Evolutionary conservation across 768 basidiomycete genomes (phyloP).

Genomic region (Tubosaeta sp.): DNA sequence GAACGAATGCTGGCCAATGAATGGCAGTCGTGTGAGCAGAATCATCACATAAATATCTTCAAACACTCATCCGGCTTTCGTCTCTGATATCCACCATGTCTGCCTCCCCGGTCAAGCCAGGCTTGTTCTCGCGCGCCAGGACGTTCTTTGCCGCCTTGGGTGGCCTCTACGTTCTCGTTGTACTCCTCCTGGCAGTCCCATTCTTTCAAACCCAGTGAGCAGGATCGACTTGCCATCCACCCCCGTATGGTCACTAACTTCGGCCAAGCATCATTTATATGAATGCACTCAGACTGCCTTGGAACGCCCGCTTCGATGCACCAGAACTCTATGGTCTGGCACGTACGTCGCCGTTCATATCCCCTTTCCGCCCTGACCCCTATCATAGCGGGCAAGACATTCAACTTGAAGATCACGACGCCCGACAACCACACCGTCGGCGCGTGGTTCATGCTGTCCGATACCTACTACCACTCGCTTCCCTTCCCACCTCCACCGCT

Average conservation of each 20-base stretch:
- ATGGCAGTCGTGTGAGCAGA: conserved; percentile 16
- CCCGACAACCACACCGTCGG: conserved; percentile 77
- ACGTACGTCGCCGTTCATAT: conserved; percentile 43
- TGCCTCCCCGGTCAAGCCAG: conserved; percentile 3
- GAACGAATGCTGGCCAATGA: conserved; percentile 2
- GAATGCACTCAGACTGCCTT: conserved; percentile 62
- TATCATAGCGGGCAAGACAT: conserved; percentile 65
- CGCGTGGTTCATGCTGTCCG: conserved; percentile 80
- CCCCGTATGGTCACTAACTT: conserved; percentile 13
- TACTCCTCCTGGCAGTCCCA: conserved; percentile 57
- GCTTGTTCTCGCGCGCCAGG: conserved; percentile 27
- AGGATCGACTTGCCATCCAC: conserved; percentile 13
- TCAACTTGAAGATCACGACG: conserved; percentile 67
- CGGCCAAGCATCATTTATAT: conserved; percentile 53
- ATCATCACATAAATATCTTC: no score
- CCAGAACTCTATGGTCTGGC: conserved; percentile 82
- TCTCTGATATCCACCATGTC: conserved; percentile 8
- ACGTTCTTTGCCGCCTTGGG: conserved; percentile 40
- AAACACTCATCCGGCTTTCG: no score
- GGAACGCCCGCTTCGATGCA: conserved; percentile 54
- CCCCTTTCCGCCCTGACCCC: not conserved
- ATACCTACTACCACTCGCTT: conserved; percentile 54
- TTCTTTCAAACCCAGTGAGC: conserved; percentile 68
- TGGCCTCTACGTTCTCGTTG: conserved; percentile 46
- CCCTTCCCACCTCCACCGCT: conserved; percentile 36